phyloP scores from a whole-genome alignment of 768 basidiomycete species.

The Sporobolomyces roseus region DNA sequence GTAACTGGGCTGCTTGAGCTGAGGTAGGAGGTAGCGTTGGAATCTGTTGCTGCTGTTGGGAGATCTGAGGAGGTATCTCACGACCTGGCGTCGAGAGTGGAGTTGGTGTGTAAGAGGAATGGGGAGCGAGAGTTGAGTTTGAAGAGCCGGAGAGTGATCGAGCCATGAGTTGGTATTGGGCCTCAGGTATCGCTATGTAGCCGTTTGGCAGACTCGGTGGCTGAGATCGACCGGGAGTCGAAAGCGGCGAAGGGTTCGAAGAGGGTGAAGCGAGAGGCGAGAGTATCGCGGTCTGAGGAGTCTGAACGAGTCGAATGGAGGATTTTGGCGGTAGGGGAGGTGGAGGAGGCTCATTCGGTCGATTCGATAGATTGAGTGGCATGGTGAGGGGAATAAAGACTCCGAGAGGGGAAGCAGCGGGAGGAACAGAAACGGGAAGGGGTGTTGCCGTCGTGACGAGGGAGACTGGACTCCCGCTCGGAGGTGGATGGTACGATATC shows the following conservation, averaged over 20 bases:
- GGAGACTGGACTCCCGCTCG: not conserved
- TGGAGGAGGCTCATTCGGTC: not conserved
- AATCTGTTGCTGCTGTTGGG: not conserved
- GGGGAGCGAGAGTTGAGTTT: too few species aligned
- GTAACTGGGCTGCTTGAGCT: slow-evolving; percentile 1
- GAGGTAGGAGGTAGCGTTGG: slow-evolving; percentile 3
- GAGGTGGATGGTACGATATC: slow-evolving; percentile 8
- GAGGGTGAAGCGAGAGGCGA: slow-evolving; percentile 12
- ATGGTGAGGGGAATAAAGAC: slow-evolving; percentile 8
- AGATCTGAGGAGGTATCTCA: not conserved
- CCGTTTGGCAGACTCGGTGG: not conserved
- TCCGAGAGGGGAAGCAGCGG: not conserved
- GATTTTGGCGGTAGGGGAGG: slow-evolving; percentile 8
- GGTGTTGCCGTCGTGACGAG: slow-evolving; percentile 1
- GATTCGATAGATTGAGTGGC: slow-evolving; percentile 7
- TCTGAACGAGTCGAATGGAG: not conserved
- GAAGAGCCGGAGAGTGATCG: not conserved
- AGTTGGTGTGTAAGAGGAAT: not conserved
- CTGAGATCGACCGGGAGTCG: slow-evolving; percentile 5
- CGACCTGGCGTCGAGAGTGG: slow-evolving; percentile 15
- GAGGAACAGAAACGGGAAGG: not conserved
- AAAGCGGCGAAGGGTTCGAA: slow-evolving; percentile 14
- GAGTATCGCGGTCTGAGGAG: not conserved
- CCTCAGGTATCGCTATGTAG: not conserved
- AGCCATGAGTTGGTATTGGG: not conserved